Percentiles rank a stretch among this genome's conserved stretches.
phyloP scores from a whole-genome alignment of 208 protist genomes.

The Acanthamoeba sp. region DNA sequence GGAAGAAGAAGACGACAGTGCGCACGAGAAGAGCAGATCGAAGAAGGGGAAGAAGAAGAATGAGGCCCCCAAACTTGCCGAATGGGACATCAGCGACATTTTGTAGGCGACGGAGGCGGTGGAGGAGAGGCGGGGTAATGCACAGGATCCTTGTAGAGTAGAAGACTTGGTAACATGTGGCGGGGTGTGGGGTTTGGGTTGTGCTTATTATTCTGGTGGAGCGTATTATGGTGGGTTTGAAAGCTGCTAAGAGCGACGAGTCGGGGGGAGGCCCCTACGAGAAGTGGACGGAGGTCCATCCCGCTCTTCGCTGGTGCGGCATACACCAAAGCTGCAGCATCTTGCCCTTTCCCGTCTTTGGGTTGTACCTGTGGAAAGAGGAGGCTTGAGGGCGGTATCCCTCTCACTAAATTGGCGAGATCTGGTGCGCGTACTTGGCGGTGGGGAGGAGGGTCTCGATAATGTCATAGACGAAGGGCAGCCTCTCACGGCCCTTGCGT shows the following conservation, averaged over 20 bases:
- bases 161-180: too few relatives aligned
- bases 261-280: not conserved
- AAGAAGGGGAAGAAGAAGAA: not conserved
- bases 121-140: too few relatives aligned
- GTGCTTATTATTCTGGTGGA: too few relatives aligned
- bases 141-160: too few relatives aligned
- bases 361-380: slow-evolving; percentile 57
- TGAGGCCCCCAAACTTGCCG: not conserved
- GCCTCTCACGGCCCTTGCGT: slow-evolving; percentile 57
- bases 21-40: not conserved
- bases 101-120: not conserved
- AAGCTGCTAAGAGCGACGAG: too few relatives aligned
- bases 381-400: too few relatives aligned
- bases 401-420: too few relatives aligned
- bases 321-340: slow-evolving; percentile 65
- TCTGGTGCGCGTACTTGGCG: slow-evolving; percentile 19
- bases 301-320: not conserved
- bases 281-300: slow-evolving; percentile 47
- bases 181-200: too few relatives aligned
- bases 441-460: slow-evolving; percentile 80
- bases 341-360: slow-evolving; percentile 43
- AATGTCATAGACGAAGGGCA: slow-evolving; percentile 75
- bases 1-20: not conserved
- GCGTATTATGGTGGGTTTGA: too few relatives aligned
- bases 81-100: slow-evolving; percentile 60